Conservation (phyloP, 257 asterid genomes). For the Capsicum pubescens region DNA sequence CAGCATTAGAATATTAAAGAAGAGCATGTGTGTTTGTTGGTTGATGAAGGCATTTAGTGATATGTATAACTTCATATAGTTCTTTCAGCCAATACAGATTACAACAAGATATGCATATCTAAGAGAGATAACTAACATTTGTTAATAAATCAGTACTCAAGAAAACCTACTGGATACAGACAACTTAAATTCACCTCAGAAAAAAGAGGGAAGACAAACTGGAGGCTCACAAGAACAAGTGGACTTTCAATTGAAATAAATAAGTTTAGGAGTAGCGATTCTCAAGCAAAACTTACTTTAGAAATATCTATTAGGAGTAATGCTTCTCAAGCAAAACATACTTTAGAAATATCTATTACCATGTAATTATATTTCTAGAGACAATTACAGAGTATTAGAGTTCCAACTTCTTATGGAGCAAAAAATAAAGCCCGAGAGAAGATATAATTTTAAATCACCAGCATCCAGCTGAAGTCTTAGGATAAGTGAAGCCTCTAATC, state of each 20-base stretch:
- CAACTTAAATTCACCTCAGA: not conserved
- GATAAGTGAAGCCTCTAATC: not conserved
- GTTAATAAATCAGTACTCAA: constrained; percentile 15
- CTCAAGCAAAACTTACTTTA: not conserved
- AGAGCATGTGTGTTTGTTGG: not conserved
- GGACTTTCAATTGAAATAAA: not conserved
- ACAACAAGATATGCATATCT: not conserved
- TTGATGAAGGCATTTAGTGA: constrained; percentile 9
- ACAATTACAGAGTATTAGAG: constrained; percentile 9
- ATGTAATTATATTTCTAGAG: not conserved
- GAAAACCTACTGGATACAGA: not conserved
- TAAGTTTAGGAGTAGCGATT: not conserved
- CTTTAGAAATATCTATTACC: constrained; percentile 15
- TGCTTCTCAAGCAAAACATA: not conserved
- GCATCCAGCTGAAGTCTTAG: constrained; percentile 6
- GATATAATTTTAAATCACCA: not conserved
- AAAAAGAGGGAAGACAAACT: not conserved
- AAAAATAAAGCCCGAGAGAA: not conserved
- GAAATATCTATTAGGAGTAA: constrained; percentile 12
- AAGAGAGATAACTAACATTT: not conserved
- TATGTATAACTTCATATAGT: not conserved
- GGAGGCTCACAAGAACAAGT: not conserved
- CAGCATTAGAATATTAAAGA: not conserved
- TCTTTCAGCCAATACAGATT: constrained; percentile 7
- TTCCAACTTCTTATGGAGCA: not conserved